Evolutionary conservation across 305 asterid species (phyloP).

Genomic region (Ajuga reptans): DNA sequence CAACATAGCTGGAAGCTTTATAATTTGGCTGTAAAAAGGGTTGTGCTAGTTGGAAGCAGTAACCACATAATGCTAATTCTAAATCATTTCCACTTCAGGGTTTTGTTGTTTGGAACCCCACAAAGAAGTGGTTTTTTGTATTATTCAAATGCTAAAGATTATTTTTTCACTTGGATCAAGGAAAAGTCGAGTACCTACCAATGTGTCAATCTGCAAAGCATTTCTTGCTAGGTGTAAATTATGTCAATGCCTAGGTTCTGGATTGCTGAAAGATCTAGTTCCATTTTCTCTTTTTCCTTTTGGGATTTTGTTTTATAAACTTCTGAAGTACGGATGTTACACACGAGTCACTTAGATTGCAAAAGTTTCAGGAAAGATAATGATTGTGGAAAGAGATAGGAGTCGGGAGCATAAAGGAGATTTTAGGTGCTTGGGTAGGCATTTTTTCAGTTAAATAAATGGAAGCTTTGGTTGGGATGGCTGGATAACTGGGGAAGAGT

Average conservation of each 20-base stretch:
- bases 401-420: neutral
- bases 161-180: neutral
- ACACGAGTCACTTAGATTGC: neutral
- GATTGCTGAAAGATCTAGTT: neutral
- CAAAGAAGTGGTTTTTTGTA: neutral
- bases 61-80: neutral
- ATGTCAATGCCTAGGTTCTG: neutral
- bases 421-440: neutral
- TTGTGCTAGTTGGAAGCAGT: neutral
- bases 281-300: neutral
- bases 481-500: neutral
- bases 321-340: neutral
- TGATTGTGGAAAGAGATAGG: neutral
- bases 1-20: too few relatives aligned
- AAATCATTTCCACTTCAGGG: neutral
- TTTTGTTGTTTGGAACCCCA: neutral
- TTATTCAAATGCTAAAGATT: neutral
- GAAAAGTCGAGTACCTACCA: neutral
- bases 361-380: neutral
- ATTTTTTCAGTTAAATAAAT: neutral
- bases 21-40: neutral
- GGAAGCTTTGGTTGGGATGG: neutral
- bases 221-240: neutral
- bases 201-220: neutral
- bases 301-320: neutral